Evolutionary conservation across 352 stramenopile species (phyloP).

Genomic region (Peronospora destructor): DNA sequence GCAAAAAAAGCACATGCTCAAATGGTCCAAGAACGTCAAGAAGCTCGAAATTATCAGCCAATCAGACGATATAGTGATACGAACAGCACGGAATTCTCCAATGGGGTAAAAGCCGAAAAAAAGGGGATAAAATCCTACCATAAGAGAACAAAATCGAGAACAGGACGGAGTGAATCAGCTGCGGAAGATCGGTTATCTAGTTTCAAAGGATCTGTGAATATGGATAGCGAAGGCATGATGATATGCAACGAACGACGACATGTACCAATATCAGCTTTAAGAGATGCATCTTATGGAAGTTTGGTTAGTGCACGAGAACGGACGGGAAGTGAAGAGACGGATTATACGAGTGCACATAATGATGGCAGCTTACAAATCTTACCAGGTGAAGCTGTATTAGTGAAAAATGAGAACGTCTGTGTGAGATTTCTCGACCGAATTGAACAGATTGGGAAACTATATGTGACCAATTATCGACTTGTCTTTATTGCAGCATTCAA

Average conservation of each 20-base stretch:
- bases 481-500: constrained; percentile 51
- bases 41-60: constrained; percentile 20
- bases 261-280: background rate
- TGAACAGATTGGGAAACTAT: constrained; percentile 51
- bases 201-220: constrained; percentile 1
- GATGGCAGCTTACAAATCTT: constrained; percentile 42
- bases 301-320: constrained; percentile 17
- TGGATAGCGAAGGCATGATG: constrained; percentile 16
- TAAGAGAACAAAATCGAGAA: constrained; percentile 1
- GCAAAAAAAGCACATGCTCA: constrained; percentile 62
- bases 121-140: background rate
- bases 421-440: constrained; percentile 46
- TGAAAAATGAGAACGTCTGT: constrained; percentile 54
- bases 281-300: constrained; percentile 9
- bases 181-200: constrained; percentile 10
- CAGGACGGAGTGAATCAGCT: constrained; percentile 8
- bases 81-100: background rate
- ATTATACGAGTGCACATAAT: constrained; percentile 16
- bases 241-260: constrained; percentile 25
- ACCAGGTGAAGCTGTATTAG: constrained; percentile 56
- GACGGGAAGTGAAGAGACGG: constrained; percentile 24
- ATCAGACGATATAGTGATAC: constrained; percentile 28
- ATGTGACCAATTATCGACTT: constrained; percentile 76
- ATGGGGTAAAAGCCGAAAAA: background rate
- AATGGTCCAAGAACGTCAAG: constrained; percentile 56